Evolutionary conservation across 441 rosid species (phyloP).

Genomic region (Brassica hybrid): DNA sequence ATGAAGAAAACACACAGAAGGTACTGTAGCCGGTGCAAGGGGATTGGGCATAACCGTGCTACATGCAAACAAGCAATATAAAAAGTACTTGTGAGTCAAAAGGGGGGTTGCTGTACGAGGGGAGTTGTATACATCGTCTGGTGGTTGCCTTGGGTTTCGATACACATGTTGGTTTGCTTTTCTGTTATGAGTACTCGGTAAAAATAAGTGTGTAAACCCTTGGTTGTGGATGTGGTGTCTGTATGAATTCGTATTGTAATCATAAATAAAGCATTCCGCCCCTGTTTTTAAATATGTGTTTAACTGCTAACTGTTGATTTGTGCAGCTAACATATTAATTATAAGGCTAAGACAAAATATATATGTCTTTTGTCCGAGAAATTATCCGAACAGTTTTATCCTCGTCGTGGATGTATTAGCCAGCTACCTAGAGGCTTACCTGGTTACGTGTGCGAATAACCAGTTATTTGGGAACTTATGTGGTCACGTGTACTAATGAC

Average conservation of each 20-base stretch:
- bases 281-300: too few species aligned
- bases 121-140: not conserved
- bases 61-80: not conserved
- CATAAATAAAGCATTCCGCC: not conserved
- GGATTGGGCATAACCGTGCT: not conserved
- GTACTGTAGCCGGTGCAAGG: not conserved
- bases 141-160: not conserved
- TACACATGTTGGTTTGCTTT: not conserved
- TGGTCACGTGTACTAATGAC: too few species aligned
- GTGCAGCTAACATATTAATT: too few species aligned
- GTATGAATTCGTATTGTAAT: not conserved
- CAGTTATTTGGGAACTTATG: too few species aligned
- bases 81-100: not conserved
- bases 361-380: too few species aligned
- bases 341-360: too few species aligned
- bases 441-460: too few species aligned
- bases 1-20: not conserved
- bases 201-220: not conserved
- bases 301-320: too few species aligned
- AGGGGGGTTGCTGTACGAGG: not conserved
- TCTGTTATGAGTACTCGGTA: not conserved
- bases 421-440: too few species aligned
- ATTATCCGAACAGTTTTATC: too few species aligned
- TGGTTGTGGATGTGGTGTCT: not conserved
- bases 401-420: too few species aligned